These are phyloP conservation scores for Russula lepida DNA, from an alignment of 768 basidiomycete species.

Conservation along the genomic window DNA sequence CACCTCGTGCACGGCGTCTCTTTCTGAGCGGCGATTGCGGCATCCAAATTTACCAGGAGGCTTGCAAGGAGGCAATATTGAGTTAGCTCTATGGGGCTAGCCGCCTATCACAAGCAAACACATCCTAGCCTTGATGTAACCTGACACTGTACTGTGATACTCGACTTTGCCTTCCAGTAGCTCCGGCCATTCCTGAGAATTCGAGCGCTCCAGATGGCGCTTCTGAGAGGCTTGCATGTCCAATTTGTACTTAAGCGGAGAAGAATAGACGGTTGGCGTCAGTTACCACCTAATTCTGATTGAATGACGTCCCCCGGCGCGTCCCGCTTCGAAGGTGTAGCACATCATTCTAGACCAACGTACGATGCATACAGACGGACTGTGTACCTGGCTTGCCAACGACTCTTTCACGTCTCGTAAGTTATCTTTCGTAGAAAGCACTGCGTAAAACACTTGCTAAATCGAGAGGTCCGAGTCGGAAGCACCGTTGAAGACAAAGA, in stretches of 20 bases:
- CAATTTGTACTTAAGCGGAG: not conserved
- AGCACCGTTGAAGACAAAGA: not conserved
- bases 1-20: slow-evolving; percentile 3
- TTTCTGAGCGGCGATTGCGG: not conserved
- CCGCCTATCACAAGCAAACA: not conserved
- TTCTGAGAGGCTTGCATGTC: not conserved
- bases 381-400: not conserved
- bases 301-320: not conserved
- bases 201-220: not conserved
- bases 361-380: not conserved
- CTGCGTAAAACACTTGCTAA: not conserved
- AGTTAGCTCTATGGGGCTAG: not conserved
- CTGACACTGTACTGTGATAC: not conserved
- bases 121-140: not conserved
- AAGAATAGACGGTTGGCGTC: not conserved
- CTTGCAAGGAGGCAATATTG: not conserved
- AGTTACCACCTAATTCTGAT: slow-evolving; percentile 10
- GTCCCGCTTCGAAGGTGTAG: not conserved
- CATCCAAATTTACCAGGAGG: not conserved
- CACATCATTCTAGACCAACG: not conserved
- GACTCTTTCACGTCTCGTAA: not conserved
- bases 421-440: not conserved
- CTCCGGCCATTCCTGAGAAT: not conserved
- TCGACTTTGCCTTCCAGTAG: not conserved
- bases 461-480: not conserved